Base-by-base conservation (phyloP, 2,329 filamentous ascomycete species). In the Fusarium albosuccineum region DNA sequence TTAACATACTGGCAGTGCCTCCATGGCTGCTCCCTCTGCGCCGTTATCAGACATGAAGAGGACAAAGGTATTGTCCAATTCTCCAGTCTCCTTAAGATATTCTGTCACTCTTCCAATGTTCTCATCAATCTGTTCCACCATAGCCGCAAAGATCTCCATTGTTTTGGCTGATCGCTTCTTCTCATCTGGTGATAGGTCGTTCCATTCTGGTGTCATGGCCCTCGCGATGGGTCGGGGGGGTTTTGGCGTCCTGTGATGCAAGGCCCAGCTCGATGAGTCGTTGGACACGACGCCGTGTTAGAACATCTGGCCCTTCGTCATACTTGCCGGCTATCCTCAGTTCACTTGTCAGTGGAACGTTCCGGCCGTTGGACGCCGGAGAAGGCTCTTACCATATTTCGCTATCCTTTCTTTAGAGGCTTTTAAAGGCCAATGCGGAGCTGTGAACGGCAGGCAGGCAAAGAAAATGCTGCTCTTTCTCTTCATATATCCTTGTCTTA, bases 231-330 rank as follows among this genome's bases (percentile, higher is more conserved):
- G 44, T 26, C 11, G 44, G 44, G 4, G 27, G 14, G 1, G 4
- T 9, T 4, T 46, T 30, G 10, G 26, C 44, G n/a, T 46, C 26
- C 17, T 17, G 16, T 4, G n/a, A 9, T 1, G 26, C 27, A 2
- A 50, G 46, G 2, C 46, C 46, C 13, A 50, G 46, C 4, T 50
- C 46, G 13, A 50, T 56, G 9, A 60, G 44, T 22, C 30, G 37
- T 1, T 37, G 6, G 5, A 44, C n/a, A 41, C 58, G 49, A 3
- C 44, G 1, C 2, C n/a, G 39, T 8, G 83, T 76, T 3, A 87
- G 73, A 0, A 74, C 81, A 37, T 85, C 81, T 2, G 84, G 84
- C 0, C 84, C 85, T 1, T 83, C 79, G 54, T 85, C 80, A 64
- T 64, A 64, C 9, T 40, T 54, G n/a, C 61, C 52, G 5, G 14